Percentiles rank a stretch among this genome's conserved stretches.
These are phyloP conservation scores for Raphanus sativus DNA, from an alignment of 345 rosid species.

Conservation along the genomic window DNA sequence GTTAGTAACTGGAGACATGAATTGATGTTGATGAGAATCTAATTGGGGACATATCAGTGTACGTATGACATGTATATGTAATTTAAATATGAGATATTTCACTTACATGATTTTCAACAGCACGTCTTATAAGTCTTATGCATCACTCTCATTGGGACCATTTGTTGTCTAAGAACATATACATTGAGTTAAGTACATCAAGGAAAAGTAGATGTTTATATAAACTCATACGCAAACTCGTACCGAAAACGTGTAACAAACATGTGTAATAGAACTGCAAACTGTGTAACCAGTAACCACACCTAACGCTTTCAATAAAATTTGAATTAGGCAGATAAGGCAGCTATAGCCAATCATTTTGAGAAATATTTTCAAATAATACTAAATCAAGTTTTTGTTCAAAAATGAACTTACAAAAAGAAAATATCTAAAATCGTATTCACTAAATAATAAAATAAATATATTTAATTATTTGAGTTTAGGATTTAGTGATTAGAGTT, in stretches of 20 bases:
- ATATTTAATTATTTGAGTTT: background rate
- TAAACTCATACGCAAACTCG: background rate
- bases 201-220: background rate
- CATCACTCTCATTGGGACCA: background rate
- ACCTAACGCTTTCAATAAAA: background rate
- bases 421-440: background rate
- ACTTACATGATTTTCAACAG: background rate
- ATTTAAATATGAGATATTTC: background rate
- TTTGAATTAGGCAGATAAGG: background rate
- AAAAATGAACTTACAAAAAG: too few relatives aligned
- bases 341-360: background rate
- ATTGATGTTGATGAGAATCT: background rate
- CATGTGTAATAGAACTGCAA: background rate
- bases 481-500: background rate
- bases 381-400: background rate
- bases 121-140: background rate
- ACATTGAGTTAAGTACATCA: background rate
- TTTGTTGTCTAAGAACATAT: background rate
- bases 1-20: background rate
- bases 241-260: background rate
- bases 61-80: background rate
- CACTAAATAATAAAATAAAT: too few relatives aligned
- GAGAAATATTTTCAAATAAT: background rate
- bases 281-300: background rate
- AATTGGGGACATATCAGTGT: background rate